Percentiles rank a stretch among this genome's conserved stretches.
These are phyloP conservation scores for Polytrichum formosum DNA, from an alignment of 225 moss, liverwort and hornwort genomes.

Conservation along the genomic window DNA sequence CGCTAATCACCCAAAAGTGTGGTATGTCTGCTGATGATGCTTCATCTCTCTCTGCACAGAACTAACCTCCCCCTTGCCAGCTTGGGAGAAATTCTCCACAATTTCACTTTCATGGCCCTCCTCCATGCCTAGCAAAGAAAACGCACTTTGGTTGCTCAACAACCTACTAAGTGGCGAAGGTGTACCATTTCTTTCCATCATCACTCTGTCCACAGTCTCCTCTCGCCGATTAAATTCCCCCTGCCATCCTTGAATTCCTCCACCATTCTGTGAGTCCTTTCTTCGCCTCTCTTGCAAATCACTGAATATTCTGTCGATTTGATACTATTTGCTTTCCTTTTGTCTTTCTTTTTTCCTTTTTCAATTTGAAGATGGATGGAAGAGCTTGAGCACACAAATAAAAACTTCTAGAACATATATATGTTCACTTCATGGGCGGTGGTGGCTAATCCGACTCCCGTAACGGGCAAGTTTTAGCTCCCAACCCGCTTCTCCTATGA, in stretches of 20 bases:
- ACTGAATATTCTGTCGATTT: conserved; percentile 31
- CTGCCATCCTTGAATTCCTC: conserved; percentile 29
- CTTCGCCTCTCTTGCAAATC: conserved; percentile 34
- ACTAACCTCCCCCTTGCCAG: conserved; percentile 32
- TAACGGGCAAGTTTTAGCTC: too few species aligned
- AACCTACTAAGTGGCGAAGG: conserved; percentile 47
- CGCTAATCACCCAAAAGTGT: too few species aligned
- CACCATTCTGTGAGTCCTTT: conserved; percentile 12
- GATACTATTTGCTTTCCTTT: too few species aligned
- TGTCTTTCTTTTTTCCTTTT: too few species aligned
- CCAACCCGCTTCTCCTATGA: too few species aligned
- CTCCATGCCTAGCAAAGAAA: conserved; percentile 19
- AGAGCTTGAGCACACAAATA: too few species aligned
- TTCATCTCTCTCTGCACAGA: conserved; percentile 20
- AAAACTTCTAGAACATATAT: too few species aligned
- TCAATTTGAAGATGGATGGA: too few species aligned
- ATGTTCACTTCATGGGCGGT: too few species aligned
- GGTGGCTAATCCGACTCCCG: too few species aligned
- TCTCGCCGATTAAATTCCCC: conserved; percentile 34
- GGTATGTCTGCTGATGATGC: conserved; percentile 1
- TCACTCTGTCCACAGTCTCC: conserved; percentile 36
- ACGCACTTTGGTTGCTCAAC: conserved; percentile 28
- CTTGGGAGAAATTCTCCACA: conserved; percentile 28
- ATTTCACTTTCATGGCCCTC: conserved; percentile 21
- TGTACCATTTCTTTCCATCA: conserved; percentile 33